These are phyloP conservation scores for Eimeria tenella DNA, from an alignment of 169 alveolate species.

Conservation along the genomic window DNA sequence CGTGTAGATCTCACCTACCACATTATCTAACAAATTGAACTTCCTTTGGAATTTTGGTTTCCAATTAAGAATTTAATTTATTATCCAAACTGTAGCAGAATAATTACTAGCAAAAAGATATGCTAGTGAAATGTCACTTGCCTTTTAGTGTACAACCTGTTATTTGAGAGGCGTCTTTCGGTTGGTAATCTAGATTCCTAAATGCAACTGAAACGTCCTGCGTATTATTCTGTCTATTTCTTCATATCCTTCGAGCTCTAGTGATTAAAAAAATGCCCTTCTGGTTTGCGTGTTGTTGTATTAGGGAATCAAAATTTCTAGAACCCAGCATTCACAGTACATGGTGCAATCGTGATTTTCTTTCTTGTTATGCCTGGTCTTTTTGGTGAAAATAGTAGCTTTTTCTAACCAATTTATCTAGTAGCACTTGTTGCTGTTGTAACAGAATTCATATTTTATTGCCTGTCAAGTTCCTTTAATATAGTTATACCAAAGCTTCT, in stretches of 20 bases:
- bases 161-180: not conserved
- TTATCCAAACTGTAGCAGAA: not conserved
- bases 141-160: not conserved
- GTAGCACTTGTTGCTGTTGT: conserved; percentile 88
- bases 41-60: not conserved
- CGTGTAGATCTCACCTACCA: not conserved
- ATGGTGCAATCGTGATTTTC: conserved; percentile 88
- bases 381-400: conserved; percentile 87
- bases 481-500: too few relatives aligned
- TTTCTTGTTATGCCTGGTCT: conserved; percentile 87
- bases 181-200: not conserved
- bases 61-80: not conserved
- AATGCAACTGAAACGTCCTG: not conserved
- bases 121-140: not conserved
- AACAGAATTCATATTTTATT: too few relatives aligned
- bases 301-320: conserved; percentile 79
- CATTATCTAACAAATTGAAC: not conserved
- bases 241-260: not conserved
- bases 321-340: conserved; percentile 81
- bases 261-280: not conserved
- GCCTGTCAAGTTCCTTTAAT: too few relatives aligned
- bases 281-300: conserved; percentile 78
- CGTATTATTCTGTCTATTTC: not conserved
- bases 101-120: not conserved
- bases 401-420: conserved; percentile 83